Evolutionary conservation across 257 asterid genomes (phyloP), one percentile per base, ranked within the genome.

Genomic region (Solanum rostratum): DNA sequence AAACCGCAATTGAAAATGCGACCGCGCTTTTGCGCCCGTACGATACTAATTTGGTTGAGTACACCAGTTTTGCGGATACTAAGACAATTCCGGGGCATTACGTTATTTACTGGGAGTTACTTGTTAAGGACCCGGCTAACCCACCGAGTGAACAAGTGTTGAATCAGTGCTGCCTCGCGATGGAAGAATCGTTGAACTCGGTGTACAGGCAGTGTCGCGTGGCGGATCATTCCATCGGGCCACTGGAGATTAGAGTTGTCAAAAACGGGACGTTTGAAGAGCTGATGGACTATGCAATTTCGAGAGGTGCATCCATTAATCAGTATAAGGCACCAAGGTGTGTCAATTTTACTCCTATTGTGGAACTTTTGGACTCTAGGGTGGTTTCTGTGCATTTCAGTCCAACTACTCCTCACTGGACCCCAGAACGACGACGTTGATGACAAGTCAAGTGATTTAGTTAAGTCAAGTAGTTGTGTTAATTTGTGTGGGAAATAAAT

Each of bases 321-420:
- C 98, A 95, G 85, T 95, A 95, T 84, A 94, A 95, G 86, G 97
- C 93, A 37, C 98, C 98, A 5, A 92, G 98, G 90, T 95, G 98
- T 87, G 95, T 95, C 52, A 93, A 88, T 84, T 92, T 85, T 87
- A 74, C 93, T 62, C 96, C 97, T 49, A 91, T 93, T 13, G 89
- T 94, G 71, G 95, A 95, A 88, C 91, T 94, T 62, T 92, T 95
- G 11, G 89, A 95, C 53, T 88, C 94, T 6, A 90, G 98, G 43
- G 95, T 95, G 20, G 82, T 90, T 73, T 91, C 96, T 3, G 87
- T 79, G 14, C 92, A 94, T 84, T 92, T 91, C 45, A 95, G 98
- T 89, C 96, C 95, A 0, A 78, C 89, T 0, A 83, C 91, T 12
- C 98, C 98, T 2, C 86, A 83, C 1, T 94, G 98, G 98, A 89